phyloP scores from a whole-genome alignment of 805 yeast species.

The Jamesozyma jinghongensis region DNA sequence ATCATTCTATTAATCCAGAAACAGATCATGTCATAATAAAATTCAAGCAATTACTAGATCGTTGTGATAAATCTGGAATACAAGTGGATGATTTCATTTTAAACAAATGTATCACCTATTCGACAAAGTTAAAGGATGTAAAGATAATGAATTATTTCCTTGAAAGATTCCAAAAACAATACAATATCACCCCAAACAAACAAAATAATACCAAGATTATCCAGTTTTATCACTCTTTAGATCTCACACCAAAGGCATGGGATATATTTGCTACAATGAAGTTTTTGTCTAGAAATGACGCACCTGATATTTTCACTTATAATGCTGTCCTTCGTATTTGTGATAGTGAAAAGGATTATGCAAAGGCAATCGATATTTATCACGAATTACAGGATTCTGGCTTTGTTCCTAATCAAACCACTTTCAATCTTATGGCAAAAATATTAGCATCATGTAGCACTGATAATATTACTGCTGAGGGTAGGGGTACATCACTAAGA shows the following conservation, averaged over 20 bases:
- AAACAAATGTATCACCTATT: constrained; percentile 20
- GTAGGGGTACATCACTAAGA: constrained; percentile 22
- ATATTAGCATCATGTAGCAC: constrained; percentile 23
- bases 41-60: constrained; percentile 15
- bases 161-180: constrained; percentile 17
- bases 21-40: constrained; percentile 11
- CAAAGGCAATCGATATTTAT: constrained; percentile 66
- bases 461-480: constrained; percentile 22
- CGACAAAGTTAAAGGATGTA: constrained; percentile 14
- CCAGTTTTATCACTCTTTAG: constrained; percentile 18
- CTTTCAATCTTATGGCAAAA: constrained; percentile 19
- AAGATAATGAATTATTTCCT: constrained; percentile 22
- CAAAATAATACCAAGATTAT: constrained; percentile 24
- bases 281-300: constrained; percentile 54
- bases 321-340: constrained; percentile 62
- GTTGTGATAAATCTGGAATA: constrained; percentile 12
- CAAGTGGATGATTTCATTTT: constrained; percentile 16
- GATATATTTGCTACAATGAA: constrained; percentile 79
- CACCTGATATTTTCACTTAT: constrained; percentile 63
- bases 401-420: constrained; percentile 14
- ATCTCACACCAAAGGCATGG: constrained; percentile 41
- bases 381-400: constrained; percentile 48
- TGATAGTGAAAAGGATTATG: constrained; percentile 52
- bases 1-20: background rate
- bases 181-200: constrained; percentile 21